Evolutionary conservation across 1,139 yeast species (phyloP).

Genomic region (Lizanozyma gosingica): DNA sequence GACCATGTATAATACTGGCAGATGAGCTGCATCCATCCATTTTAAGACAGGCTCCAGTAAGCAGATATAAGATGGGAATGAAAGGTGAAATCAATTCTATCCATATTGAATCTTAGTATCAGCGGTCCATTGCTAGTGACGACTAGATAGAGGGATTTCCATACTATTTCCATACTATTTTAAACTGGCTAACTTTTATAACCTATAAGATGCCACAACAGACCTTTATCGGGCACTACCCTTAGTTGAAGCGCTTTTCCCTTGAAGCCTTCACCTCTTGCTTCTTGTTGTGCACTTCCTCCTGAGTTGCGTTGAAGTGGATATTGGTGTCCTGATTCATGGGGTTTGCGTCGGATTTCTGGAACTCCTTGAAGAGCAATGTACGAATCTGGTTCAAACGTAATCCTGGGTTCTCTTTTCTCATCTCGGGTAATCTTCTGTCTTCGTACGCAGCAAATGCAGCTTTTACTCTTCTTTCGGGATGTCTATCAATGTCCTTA

Average conservation of each 20-base stretch:
- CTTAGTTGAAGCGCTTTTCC: constrained; percentile 30
- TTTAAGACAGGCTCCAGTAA: no score
- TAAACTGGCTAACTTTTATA: no score
- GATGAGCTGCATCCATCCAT: no score
- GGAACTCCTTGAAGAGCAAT: constrained; percentile 69
- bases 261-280: constrained; percentile 40
- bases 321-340: constrained; percentile 70
- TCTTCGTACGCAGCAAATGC: constrained; percentile 70
- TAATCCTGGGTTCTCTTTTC: constrained; percentile 73
- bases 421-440: constrained; percentile 60
- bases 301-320: constrained; percentile 50
- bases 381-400: constrained; percentile 74
- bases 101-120: no score
- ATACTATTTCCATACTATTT: no score
- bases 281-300: constrained; percentile 46
- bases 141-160: no score
- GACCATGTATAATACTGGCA: no score
- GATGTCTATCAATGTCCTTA: constrained; percentile 75
- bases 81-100: no score
- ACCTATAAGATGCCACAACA: no score
- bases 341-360: constrained; percentile 74
- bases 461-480: constrained; percentile 83
- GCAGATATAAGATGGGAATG: no score
- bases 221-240: no score
- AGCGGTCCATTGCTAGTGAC: no score